Evolutionary conservation across 768 basidiomycete species (phyloP).

Genomic region (Candolleomyces efflorescens): DNA sequence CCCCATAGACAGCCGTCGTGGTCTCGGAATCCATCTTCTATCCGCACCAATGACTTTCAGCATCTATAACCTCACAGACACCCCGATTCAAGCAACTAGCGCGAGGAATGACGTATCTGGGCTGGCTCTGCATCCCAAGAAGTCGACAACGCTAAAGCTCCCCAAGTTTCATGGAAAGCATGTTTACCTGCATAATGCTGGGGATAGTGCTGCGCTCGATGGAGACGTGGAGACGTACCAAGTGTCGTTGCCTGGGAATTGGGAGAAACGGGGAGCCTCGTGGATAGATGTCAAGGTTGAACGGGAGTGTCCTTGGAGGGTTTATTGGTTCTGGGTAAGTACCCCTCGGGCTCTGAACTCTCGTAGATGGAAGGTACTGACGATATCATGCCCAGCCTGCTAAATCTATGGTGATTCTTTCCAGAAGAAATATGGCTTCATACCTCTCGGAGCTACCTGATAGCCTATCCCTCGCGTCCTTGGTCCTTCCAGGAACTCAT

Average conservation of each 20-base stretch:
- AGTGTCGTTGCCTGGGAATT: conserved; percentile 22
- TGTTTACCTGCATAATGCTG: background rate
- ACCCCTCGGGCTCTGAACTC: background rate
- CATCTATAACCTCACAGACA: conserved; percentile 23
- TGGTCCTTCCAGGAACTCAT: conserved; percentile 78
- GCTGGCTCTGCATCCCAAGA: background rate
- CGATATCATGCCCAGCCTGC: conserved; percentile 3
- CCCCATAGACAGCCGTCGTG: no score
- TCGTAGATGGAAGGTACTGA: background rate
- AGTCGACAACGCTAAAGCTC: background rate
- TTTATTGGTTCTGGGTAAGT: conserved; percentile 54
- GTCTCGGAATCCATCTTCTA: no score
- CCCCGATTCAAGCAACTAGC: conserved; percentile 17
- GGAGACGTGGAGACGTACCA: conserved; percentile 23
- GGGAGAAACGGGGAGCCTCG: conserved; percentile 28
- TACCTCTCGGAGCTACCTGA: conserved; percentile 65
- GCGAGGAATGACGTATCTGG: background rate
- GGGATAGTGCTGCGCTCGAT: conserved; percentile 1
- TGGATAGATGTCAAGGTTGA: conserved; percentile 43
- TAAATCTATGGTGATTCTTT: conserved; percentile 55
- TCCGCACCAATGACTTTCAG: conserved; percentile 12
- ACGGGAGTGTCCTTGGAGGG: conserved; percentile 49
- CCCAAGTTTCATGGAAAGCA: background rate
- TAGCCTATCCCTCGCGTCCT: conserved; percentile 58
- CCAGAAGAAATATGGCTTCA: conserved; percentile 51